Base-by-base conservation (phyloP, 768 basidiomycete genomes). In the Psilocybe cyanescens region DNA sequence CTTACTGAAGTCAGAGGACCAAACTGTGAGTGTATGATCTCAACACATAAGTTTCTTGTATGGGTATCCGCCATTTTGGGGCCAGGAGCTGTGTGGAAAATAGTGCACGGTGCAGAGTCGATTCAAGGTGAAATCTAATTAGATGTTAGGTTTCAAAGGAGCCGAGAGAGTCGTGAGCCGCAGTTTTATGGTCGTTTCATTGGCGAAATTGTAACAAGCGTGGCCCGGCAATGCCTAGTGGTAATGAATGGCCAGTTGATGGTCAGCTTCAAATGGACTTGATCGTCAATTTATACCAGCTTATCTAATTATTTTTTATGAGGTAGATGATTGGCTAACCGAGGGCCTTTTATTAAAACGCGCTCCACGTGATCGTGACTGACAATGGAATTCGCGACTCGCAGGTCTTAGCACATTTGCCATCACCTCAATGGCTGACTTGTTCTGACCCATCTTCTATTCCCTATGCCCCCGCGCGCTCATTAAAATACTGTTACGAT, bases 1-100 rank as follows among this genome's bases (percentile, higher is more conserved):
- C 87, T 76, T 67, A 92, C 92, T 55, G 90, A 83, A 45, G 84
- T 81, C 49, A 90, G 75, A 11, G 81, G 77, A 0, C 89, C 90
- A 66, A 91, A 91, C 59, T 90, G 87, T 6, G 84, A 79, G 60
- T 81, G 77, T 41, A 90, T 78, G 39, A 90, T 83, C 69, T 90
- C 84, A 49, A 76, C 73, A 72, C 88, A 90, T 37, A 92, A 71
- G 55, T 82, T 79, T 44, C 81, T 78, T 3, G 84, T 87, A 65
- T 90, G 83, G 39, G 79, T 78, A 69, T 91, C 86, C 33, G 87
- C 87, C 90, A 91, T 91, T 59, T 33, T n/a, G 44, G 17, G 55
- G 24, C 41, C 11, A 44, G 24, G 24, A 24, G 24, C 24, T 24
- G 24, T 24, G 24, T 24, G 24, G 24, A 24, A 24, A 24, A 24